Conservation (phyloP, 1,284 basidiomycete species). For the Trichosporon sp. region DNA sequence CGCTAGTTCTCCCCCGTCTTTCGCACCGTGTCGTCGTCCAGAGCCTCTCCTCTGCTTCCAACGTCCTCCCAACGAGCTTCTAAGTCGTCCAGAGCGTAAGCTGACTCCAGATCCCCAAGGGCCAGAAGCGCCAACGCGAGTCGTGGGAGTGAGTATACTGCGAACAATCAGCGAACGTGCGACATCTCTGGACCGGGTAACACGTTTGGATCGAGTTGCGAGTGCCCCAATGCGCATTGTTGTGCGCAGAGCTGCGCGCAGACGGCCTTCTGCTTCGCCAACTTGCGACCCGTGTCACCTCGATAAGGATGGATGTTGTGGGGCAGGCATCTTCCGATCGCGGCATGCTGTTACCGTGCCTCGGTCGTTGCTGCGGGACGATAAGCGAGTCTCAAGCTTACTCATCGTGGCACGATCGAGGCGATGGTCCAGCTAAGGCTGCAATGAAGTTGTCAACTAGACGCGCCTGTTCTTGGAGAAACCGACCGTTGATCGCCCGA, state of each 20-base stretch:
- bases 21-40: not conserved
- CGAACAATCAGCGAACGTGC: slow-evolving; percentile 33
- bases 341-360: not conserved
- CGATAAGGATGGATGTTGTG: not conserved
- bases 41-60: not conserved
- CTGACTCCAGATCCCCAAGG: slow-evolving; percentile 33
- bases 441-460: not conserved
- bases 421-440: not conserved
- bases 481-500: not conserved
- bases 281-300: not conserved
- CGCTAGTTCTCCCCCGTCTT: not conserved
- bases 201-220: not conserved
- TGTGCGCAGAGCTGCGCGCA: no score
- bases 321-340: not conserved
- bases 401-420: not conserved
- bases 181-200: not conserved
- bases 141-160: slow-evolving; percentile 58
- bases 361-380: not conserved
- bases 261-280: not conserved
- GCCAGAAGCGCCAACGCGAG: slow-evolving; percentile 44
- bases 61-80: no score
- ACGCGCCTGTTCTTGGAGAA: not conserved
- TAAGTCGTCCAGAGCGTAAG: not conserved
- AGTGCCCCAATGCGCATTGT: not conserved
- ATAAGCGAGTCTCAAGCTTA: not conserved